Evolutionary conservation across 371 early-diverging fungal genomes (phyloP).

Genomic region (Mucor saturninus): DNA sequence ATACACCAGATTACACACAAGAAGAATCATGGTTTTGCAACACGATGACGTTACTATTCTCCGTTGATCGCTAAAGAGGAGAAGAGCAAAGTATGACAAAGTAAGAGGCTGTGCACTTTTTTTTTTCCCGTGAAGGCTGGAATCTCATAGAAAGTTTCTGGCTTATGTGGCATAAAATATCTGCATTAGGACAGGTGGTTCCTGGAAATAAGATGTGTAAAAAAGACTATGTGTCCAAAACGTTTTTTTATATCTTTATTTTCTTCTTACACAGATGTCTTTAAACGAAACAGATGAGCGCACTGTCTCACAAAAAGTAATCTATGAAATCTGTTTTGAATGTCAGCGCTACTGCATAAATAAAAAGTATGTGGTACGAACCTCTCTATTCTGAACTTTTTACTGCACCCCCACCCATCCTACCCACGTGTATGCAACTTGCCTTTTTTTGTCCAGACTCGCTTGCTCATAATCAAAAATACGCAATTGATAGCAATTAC

Average conservation of each 20-base stretch:
- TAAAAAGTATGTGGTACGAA: background rate
- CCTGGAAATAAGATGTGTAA: constrained; percentile 1
- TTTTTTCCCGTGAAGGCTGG: too few species aligned
- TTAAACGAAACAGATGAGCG: constrained; percentile 7
- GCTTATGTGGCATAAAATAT: too few species aligned
- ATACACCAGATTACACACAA: too few species aligned
- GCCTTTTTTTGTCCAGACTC: constrained; percentile 2
- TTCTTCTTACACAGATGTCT: constrained; percentile 16
- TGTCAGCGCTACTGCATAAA: background rate
- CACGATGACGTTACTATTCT: too few species aligned
- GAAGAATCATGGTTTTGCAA: too few species aligned
- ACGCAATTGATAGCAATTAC: background rate
- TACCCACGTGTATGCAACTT: background rate
- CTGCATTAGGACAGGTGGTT: too few species aligned
- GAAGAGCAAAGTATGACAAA: background rate
- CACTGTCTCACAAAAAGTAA: constrained; percentile 7
- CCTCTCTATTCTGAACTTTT: background rate
- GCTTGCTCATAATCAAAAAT: background rate
- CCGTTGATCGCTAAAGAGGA: background rate
- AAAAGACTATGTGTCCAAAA: constrained; percentile 27
- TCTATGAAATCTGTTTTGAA: background rate
- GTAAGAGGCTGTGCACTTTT: too few species aligned
- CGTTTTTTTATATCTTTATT: constrained; percentile 47
- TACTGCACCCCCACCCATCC: too few species aligned
- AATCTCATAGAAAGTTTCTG: too few species aligned